These are phyloP conservation scores for Alliaria petiolata DNA, from an alignment of 345 rosid genomes.

Conservation along the genomic window DNA sequence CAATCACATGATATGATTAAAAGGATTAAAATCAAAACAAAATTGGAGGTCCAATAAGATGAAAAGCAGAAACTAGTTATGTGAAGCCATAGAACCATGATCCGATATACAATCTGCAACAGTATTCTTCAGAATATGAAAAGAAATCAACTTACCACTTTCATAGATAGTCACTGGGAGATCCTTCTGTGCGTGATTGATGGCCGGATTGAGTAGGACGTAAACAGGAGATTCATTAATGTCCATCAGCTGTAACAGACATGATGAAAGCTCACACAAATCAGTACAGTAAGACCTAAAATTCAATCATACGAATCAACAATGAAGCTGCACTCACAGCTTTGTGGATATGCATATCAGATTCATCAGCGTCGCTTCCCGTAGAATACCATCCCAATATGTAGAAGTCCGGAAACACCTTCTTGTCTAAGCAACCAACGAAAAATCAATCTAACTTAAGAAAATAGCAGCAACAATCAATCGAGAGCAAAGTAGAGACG, in stretches of 20 bases:
- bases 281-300: conserved; percentile 1
- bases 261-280: conserved; percentile 4
- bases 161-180: conserved; percentile 87
- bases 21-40: background rate
- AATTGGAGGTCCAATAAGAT: background rate
- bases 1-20: background rate
- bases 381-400: conserved; percentile 96
- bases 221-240: conserved; percentile 94
- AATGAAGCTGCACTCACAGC: conserved; percentile 49
- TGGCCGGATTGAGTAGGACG: conserved; percentile 81
- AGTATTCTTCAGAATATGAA: background rate
- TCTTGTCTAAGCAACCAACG: conserved; percentile 52
- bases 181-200: conserved; percentile 88
- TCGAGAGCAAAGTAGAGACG: background rate
- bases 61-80: background rate
- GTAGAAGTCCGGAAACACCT: conserved; percentile 88
- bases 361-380: conserved; percentile 80
- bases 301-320: background rate
- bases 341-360: conserved; percentile 91
- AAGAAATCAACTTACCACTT: conserved; percentile 52
- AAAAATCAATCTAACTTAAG: background rate
- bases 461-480: background rate
- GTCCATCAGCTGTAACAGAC: conserved; percentile 75
- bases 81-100: background rate
- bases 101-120: background rate